These are phyloP conservation scores for Penicillium tannophilum DNA, from an alignment of 495 filamentous ascomycete genomes.

Conservation along the genomic window DNA sequence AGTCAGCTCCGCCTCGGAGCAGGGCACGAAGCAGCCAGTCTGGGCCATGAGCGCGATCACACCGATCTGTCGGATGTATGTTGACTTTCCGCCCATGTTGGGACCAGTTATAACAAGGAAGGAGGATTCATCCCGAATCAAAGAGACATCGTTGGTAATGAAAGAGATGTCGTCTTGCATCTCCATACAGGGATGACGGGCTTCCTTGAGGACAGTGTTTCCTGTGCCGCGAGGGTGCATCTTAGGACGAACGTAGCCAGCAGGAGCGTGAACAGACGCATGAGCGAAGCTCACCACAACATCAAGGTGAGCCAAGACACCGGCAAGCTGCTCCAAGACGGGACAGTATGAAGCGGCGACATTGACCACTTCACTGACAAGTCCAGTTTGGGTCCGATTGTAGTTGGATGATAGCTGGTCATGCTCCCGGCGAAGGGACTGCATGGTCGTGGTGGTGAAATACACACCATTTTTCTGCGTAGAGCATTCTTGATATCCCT, in stretches of 20 bases:
- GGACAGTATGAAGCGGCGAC: constrained; percentile 95
- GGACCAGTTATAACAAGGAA: constrained; percentile 98
- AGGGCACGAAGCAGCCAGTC: constrained; percentile 95
- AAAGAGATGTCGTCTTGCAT: constrained; percentile 99
- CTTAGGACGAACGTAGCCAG: constrained; percentile 85
- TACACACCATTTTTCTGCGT: constrained; percentile 99
- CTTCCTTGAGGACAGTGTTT: constrained; percentile 88
- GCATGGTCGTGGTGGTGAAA: constrained; percentile 89
- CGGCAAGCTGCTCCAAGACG: constrained; percentile 86
- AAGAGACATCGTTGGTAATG: constrained; percentile 94
- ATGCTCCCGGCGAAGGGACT: constrained; percentile 81
- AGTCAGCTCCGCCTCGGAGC: constrained; percentile 83
- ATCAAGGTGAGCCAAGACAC: constrained; percentile 89
- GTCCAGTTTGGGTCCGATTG: constrained; percentile 87
- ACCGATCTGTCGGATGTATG: constrained; percentile 97
- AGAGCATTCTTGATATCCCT: constrained; percentile 88
- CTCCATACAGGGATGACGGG: constrained; percentile 97
- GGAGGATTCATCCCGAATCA: constrained; percentile 77
- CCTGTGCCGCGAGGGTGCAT: constrained; percentile 90
- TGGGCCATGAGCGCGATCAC: constrained; percentile 98
- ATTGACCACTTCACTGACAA: constrained; percentile 89
- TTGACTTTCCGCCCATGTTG: constrained; percentile 99
- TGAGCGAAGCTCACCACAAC: constrained; percentile 96
- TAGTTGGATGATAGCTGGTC: constrained; percentile 95
- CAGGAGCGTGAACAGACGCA: constrained; percentile 89